Evolutionary conservation across 345 rosid genomes (phyloP).

Genomic region (Salix exigua): DNA sequence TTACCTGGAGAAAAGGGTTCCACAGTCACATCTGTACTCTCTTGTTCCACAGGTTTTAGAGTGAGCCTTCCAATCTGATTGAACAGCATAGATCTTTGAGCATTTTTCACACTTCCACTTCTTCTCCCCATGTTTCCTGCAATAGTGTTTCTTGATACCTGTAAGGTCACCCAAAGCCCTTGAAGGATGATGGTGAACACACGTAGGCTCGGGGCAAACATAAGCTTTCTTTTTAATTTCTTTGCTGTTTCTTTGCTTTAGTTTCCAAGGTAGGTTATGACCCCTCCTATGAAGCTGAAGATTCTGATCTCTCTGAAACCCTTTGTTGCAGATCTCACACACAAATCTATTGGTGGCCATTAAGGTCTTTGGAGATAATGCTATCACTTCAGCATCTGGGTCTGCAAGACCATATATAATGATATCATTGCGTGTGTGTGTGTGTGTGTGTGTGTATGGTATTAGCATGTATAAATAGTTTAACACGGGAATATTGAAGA

Average conservation of each 20-base stretch:
- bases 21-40: constrained; percentile 95
- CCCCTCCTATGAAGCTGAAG: constrained; percentile 95
- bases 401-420: constrained; percentile 34
- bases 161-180: constrained; percentile 95
- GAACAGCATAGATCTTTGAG: constrained; percentile 89
- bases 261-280: constrained; percentile 94
- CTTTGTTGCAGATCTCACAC: constrained; percentile 94
- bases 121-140: constrained; percentile 91
- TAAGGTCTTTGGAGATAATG: constrained; percentile 78
- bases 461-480: neutral
- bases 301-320: constrained; percentile 94
- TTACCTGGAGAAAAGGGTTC: constrained; percentile 88
- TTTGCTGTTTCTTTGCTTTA: constrained; percentile 64
- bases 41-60: constrained; percentile 91
- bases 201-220: constrained; percentile 72
- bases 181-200: constrained; percentile 90
- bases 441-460: neutral
- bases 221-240: constrained; percentile 62
- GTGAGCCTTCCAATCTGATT: constrained; percentile 97
- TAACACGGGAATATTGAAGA: neutral
- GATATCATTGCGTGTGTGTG: neutral
- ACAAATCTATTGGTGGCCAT: constrained; percentile 82
- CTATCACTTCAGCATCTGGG: constrained; percentile 89
- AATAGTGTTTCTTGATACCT: constrained; percentile 89
- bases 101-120: constrained; percentile 98